Conservation (phyloP, 2,329 filamentous ascomycete species). For the Ilyonectria robusta region DNA sequence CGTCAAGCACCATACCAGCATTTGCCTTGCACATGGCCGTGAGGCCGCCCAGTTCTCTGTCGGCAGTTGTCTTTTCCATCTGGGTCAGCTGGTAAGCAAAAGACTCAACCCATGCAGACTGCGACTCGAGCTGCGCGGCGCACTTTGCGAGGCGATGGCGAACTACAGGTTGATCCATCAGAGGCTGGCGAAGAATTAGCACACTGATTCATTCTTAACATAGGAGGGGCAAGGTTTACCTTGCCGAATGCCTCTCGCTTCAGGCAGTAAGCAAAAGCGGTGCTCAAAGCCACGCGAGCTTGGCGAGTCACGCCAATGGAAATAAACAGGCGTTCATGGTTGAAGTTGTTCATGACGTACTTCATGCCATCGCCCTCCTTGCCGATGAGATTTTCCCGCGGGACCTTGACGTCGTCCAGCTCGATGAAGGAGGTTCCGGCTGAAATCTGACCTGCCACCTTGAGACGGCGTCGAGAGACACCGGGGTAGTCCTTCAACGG, state of each 20-base stretch:
- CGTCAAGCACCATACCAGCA: constrained; percentile 78
- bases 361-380: constrained; percentile 79
- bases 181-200: constrained; percentile 50
- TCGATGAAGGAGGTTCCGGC: constrained; percentile 83
- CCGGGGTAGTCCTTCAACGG: constrained; percentile 78
- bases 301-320: constrained; percentile 74
- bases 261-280: constrained; percentile 56
- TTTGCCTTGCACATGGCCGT: constrained; percentile 82
- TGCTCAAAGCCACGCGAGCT: constrained; percentile 58
- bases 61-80: constrained; percentile 72
- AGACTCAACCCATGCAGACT: constrained; percentile 81
- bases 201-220: neutral
- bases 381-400: constrained; percentile 78
- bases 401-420: constrained; percentile 81
- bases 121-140: constrained; percentile 76
- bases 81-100: constrained; percentile 78
- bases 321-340: constrained; percentile 81
- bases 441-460: constrained; percentile 74
- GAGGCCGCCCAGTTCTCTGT: constrained; percentile 77
- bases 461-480: constrained; percentile 77
- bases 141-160: constrained; percentile 80
- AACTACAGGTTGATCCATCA: constrained; percentile 83
- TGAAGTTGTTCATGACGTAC: constrained; percentile 85
- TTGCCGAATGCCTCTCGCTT: constrained; percentile 57
- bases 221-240: constrained; percentile 12